Base-by-base conservation (phyloP, 75 land plant species). In the Cryptomeria japonica region DNA sequence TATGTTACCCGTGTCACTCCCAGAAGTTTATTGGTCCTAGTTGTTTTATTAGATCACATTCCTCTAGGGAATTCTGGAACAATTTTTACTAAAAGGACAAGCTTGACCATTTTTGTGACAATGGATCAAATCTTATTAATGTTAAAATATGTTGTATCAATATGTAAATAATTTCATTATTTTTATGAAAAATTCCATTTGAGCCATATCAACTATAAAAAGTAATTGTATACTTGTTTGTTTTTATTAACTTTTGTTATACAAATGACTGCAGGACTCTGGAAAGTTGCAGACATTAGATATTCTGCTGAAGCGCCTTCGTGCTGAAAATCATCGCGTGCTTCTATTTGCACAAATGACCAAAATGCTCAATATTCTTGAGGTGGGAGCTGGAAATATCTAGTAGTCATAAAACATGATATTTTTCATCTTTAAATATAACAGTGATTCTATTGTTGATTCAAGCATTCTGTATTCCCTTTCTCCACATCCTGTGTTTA, bases 261-360 rank as follows among this genome's bases (percentile, higher is more conserved):
- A 15, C 79, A 79, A 79, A 42, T 38, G 82, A 34, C 3, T 87
- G 14, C 86, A 98, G 99, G 99, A 98, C 83, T 98, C 99, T 89
- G 99, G 99, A 80, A 98, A 98, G 91, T 93, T 98, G 86, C 97
- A 97, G 85, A 95, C 96, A 16, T 86, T 98, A 84, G 99, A 98
- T 90, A 88, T 91, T 38, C 83, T 98, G 80, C 87, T 98, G 87
- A 96, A 94, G 89, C 95, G 97, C 5, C 89, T 98, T 13, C 93
- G 99, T 13, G 96, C 99, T 46, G 95, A 89, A 86, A 95, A 97
- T 85, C 99, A 98, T 86, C 95, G 99, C 51, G 95, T 98, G n/a
- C 99, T 98, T 88, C 87, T 98, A 72, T 98, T 98, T 93, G 99
- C 99, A 37, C 99, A 98, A 87, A 98, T 98, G 99, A 98, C 99